Percentiles rank a stretch among this genome's conserved stretches.
phyloP scores from a whole-genome alignment of 2,329 filamentous ascomycete genomes.

The Neofusicoccum laricinum region DNA sequence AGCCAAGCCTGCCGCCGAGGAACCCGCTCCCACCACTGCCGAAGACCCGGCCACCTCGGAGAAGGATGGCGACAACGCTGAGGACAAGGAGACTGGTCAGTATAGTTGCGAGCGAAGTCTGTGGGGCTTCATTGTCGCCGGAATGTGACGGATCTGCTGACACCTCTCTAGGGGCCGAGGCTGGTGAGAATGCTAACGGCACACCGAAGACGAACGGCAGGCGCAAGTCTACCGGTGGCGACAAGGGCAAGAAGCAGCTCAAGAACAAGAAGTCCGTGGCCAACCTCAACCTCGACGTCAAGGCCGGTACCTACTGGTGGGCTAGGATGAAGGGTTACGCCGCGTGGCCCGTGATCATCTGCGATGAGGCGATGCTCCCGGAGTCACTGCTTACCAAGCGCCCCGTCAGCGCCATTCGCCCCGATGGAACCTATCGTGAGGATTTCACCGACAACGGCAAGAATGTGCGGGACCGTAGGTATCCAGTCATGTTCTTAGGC shows the following conservation, averaged over 20 bases:
- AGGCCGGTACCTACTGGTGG: conserved; percentile 89
- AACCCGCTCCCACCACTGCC: not conserved
- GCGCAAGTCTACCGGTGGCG: conserved; percentile 70
- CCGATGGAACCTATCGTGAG: conserved; percentile 82
- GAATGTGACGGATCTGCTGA: not conserved
- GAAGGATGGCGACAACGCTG: conserved; percentile 23
- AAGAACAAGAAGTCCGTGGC: conserved; percentile 81
- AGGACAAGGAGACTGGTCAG: conserved; percentile 23
- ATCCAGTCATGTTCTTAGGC: conserved; percentile 89
- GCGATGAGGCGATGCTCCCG: conserved; percentile 92
- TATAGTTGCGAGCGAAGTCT: not conserved
- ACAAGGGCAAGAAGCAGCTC: conserved; percentile 73
- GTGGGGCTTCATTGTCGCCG: not conserved
- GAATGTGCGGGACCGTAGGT: conserved; percentile 79
- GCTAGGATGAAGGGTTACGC: conserved; percentile 93
- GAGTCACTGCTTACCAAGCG: conserved; percentile 70
- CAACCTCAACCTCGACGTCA: conserved; percentile 66
- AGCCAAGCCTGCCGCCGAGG: conserved; percentile 9
- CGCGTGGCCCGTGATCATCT: conserved; percentile 90
- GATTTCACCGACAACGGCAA: conserved; percentile 87
- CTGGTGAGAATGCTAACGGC: conserved; percentile 46
- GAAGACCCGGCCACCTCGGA: not conserved
- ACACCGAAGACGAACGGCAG: conserved; percentile 48
- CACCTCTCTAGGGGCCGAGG: conserved; percentile 26
- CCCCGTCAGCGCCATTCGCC: conserved; percentile 76